Evolutionary conservation across 2,329 filamentous ascomycete species (phyloP), one percentile per base, ranked within the genome.

Genomic region (Xylaria sp.): DNA sequence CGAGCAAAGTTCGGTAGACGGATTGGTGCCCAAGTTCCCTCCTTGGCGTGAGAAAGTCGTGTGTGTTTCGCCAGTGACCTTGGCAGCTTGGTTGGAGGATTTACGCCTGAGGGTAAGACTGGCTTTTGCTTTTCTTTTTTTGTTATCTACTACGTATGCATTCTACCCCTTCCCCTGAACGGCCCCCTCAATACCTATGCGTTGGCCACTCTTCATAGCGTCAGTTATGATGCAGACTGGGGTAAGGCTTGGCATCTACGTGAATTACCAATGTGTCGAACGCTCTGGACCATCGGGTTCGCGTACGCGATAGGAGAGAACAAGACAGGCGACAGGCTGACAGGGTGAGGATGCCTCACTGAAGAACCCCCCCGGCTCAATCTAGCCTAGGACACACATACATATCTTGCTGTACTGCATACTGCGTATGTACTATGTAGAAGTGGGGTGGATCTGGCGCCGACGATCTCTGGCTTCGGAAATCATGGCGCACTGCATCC

Each of bases 361-460:
- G 29, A n/a, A n/a, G n/a, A 13, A 13, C 29, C 29, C 29, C 29
- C 16, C 11, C 3, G 9, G 29, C 29, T n/a, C n/a, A n/a, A n/a
- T n/a, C n/a, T n/a, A n/a, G n/a, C n/a, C n/a, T n/a, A n/a, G n/a
- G n/a, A n/a, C n/a, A n/a, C n/a, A n/a, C n/a, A n/a, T n/a, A 34
- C 29, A 34, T 34, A 13, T 34, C 9, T 34, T 34, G 16, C 29
- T 34, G 29, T 26, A n/a, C n/a, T n/a, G n/a, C n/a, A n/a, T n/a
- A n/a, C n/a, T n/a, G n/a, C n/a, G n/a, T n/a, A n/a, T n/a, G n/a
- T n/a, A n/a, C n/a, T n/a, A 26, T 26, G 24, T 34, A 58, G 52
- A 54, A 44, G 57, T 55, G 47, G 52, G 58, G 58, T 20, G 56
- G 52, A 58, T 60, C 58, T 60, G 40, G 55, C 47, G 47, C 48